Base-by-base conservation (phyloP, 2,329 filamentous ascomycete species). In the Drechmeria coniospora region DNA sequence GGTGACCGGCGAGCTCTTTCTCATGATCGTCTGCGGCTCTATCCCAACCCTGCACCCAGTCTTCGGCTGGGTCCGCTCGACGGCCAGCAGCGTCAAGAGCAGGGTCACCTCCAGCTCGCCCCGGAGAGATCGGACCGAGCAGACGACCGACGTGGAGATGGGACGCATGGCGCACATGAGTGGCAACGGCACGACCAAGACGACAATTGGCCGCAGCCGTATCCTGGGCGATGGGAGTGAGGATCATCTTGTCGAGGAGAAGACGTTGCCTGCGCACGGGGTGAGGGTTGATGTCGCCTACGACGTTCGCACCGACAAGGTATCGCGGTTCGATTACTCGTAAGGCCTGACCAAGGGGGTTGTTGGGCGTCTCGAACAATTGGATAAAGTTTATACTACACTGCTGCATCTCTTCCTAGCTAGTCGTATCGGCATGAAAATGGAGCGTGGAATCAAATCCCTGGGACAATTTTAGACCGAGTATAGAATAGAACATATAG, bases 21-120 rank as follows among this genome's bases (percentile, higher is more conserved):
- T 42, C 24, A 39, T 42, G 32, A 38, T 42, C 24, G 33, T 42
- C 8, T 42, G 39, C 23, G 33, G 38, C 18, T 34, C 36, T 2
- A 30, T 40, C 8, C 39, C 39, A 6, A 36, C 36, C 9, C 28
- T 42, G 8, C 33, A 35, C 13, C 29, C 34, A 4, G 32, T 41
- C 13, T 27, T 41, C 5, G 16, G 18, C 15, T 38, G 31, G 28
- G 23, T 31, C 19, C 36, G 32, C 14, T n/a, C 8, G 3, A 26
- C 28, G 15, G 28, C 31, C 2, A 21, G 25, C n/a, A 26, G 24
- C 21, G 22, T 36, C 23, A 22, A 17, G 12, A 30, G 29, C 21
- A 30, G 12, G 1, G 20, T 27, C 3, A 15, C 29, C 11, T 13
- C 33, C 15, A 15, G 32, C 15, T 5, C n/a, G 4, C 23, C 32